Base-by-base conservation (phyloP, 2,329 filamentous ascomycete species). In the Colletotrichum cuscutae region DNA sequence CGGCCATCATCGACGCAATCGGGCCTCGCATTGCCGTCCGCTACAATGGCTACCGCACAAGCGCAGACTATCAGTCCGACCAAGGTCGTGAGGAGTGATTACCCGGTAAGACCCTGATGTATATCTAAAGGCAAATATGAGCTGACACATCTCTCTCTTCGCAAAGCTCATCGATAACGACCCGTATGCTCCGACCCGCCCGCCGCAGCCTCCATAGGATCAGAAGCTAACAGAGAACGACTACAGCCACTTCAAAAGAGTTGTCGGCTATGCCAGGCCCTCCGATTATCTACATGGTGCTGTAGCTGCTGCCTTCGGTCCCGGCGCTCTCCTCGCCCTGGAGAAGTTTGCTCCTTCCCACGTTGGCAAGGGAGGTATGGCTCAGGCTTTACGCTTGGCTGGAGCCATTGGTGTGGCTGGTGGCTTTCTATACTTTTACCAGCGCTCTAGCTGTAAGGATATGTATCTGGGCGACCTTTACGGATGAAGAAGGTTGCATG, bases 91-190 rank as follows among this genome's bases (percentile, higher is more conserved):
- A 88, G 92, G 82, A 94, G 94, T 79, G 92, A 97, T 74, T 98
- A 94, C 83, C 96, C 96, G 72, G 97, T 98, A 87, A 80, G 94
- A 87, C 68, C 74, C 76, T 8, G 53, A 28, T 13, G 22, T 26
- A 26, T 26, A n/a, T 65, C 73, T 75, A 52, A 67, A 77, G 76
- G 71, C 70, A 61, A 60, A 3, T 32, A 35, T 24, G 12, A 5
- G 67, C 73, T 71, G 73, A 76, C 76, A 71, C 76, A 73, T 77
- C 76, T 79, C 69, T 59, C 76, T 79, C 69, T 59, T 73, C 56
- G 80, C 80, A 77, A 86, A 99, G 97, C 93, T 98, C 86, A 98
- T 99, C 85, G 97, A 99, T 88, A 97, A 94, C 87, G 97, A 99
- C 85, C 97, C 97, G 70, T 72, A 72, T 4, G 60, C 32, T 56